Percentiles rank a stretch among this genome's conserved stretches.
Conservation (phyloP, 2,329 filamentous ascomycete genomes). For the Fusarium robinianum region DNA sequence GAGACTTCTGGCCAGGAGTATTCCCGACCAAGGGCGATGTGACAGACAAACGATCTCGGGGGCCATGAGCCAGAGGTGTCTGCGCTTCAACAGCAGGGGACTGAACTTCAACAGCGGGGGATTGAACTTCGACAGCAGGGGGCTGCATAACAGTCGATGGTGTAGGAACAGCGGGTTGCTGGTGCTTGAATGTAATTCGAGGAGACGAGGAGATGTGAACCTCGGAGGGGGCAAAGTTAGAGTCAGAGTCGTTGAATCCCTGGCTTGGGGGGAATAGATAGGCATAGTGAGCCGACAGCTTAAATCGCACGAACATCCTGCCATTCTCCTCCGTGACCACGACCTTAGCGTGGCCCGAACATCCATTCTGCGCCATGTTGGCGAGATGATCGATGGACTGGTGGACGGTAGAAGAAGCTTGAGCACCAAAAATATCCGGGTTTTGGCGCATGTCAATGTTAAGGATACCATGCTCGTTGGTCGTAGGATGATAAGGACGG, state of each 20-base stretch:
- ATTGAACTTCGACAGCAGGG: too few relatives aligned
- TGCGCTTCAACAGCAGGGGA: too few relatives aligned
- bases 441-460: constrained; percentile 44
- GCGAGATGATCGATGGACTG: constrained; percentile 35
- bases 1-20: background rate
- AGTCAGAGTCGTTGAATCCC: constrained; percentile 35
- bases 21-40: background rate
- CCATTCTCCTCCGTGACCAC: constrained; percentile 36
- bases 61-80: background rate
- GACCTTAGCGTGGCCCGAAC: constrained; percentile 40
- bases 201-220: constrained; percentile 34
- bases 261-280: constrained; percentile 39
- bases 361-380: constrained; percentile 33
- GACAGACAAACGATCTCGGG: background rate
- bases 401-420: constrained; percentile 22
- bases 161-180: background rate
- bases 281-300: constrained; percentile 41
- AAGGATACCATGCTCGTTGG: constrained; percentile 32
- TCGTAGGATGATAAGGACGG: constrained; percentile 4
- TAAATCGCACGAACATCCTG: constrained; percentile 46
- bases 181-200: constrained; percentile 19
- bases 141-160: too few relatives aligned
- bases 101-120: too few relatives aligned
- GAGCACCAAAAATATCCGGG: constrained; percentile 42
- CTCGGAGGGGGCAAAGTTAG: constrained; percentile 30